These are phyloP conservation scores for Ajuga reptans DNA, from an alignment of 305 asterid species.

Conservation along the genomic window DNA sequence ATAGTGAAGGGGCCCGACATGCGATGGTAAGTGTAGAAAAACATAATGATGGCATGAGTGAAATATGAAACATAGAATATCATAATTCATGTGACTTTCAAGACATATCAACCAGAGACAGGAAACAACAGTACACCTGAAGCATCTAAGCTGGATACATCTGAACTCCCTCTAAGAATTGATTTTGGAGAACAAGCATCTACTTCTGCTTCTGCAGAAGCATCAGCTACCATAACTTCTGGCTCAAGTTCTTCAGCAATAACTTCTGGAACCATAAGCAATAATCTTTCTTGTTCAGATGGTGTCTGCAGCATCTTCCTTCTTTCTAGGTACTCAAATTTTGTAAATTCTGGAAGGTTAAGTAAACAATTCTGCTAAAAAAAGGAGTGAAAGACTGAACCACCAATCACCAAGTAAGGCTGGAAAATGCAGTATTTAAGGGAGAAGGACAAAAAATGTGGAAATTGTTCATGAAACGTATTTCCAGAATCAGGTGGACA, in stretches of 20 bases:
- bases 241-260: slow-evolving; percentile 65
- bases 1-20: background rate
- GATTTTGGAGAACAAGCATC: slow-evolving; percentile 40
- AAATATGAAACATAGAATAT: slow-evolving; percentile 14
- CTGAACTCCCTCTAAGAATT: slow-evolving; percentile 40
- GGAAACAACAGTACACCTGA: slow-evolving; percentile 37
- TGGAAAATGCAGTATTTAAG: background rate
- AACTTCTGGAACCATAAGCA: slow-evolving; percentile 53
- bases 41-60: background rate
- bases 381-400: background rate
- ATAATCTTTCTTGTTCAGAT: slow-evolving; percentile 58
- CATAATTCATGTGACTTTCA: slow-evolving; percentile 2
- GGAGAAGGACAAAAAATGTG: background rate
- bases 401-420: slow-evolving; percentile 5
- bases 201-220: slow-evolving; percentile 35
- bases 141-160: slow-evolving; percentile 41
- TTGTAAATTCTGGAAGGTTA: slow-evolving; percentile 47
- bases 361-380: slow-evolving; percentile 35
- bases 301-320: slow-evolving; percentile 61
- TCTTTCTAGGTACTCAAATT: slow-evolving; percentile 52
- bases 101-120: slow-evolving; percentile 9
- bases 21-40: background rate
- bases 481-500: background rate
- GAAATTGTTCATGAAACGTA: slow-evolving; percentile 4
- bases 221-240: slow-evolving; percentile 29